Evolutionary conservation across 2,329 filamentous ascomycete species (phyloP).

Genomic region (Colletotrichum eleusines): DNA sequence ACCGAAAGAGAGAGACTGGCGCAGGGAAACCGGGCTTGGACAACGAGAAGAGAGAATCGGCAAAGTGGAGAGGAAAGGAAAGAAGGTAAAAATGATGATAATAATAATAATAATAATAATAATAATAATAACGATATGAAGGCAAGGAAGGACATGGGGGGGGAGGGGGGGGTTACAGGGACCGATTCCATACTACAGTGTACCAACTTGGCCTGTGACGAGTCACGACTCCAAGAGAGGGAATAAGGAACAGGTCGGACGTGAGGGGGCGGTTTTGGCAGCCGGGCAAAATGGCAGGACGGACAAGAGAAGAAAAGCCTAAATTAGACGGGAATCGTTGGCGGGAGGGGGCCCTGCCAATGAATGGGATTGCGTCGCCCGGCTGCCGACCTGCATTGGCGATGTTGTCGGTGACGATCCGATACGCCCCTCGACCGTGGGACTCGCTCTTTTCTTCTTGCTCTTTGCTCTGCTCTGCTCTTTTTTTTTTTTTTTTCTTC

Average conservation of each 20-base stretch:
- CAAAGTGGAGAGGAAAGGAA: not conserved
- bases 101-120: too few species aligned
- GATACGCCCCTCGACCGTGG: constrained; percentile 7
- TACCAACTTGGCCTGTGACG: not conserved
- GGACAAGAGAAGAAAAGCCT: constrained; percentile 20
- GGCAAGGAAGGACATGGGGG: constrained; percentile 9
- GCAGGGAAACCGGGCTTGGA: constrained; percentile 11
- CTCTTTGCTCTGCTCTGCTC: too few species aligned
- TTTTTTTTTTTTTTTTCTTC: too few species aligned
- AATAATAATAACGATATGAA: too few species aligned
- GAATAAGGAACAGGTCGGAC: not conserved
- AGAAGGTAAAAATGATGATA: too few species aligned
- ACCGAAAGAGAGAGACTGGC: not conserved
- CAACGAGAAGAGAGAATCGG: constrained; percentile 23
- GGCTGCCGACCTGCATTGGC: constrained; percentile 37
- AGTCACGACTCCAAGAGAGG: not conserved
- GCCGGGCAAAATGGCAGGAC: not conserved
- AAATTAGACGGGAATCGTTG: constrained; percentile 29
- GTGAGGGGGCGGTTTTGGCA: not conserved
- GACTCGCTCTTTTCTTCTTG: too few species aligned
- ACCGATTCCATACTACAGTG: not conserved
- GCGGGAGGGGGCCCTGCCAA: constrained; percentile 18
- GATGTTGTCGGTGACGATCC: constrained; percentile 37
- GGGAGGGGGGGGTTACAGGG: constrained; percentile 11
- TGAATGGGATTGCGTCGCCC: constrained; percentile 32